These are phyloP conservation scores for Tetrahymena malaccensis DNA, from an alignment of 73 alveolate genomes.

Conservation along the genomic window DNA sequence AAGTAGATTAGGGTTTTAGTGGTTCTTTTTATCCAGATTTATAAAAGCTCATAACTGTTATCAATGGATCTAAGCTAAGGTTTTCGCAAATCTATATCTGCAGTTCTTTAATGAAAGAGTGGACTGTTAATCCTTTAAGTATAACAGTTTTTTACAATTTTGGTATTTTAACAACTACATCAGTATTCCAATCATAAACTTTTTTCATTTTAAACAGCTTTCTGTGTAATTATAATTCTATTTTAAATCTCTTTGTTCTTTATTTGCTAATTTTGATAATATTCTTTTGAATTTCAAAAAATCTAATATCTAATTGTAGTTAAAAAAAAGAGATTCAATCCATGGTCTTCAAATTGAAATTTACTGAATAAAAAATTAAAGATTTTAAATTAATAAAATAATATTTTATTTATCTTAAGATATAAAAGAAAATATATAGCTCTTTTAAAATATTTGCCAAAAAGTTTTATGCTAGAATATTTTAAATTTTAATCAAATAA, in stretches of 20 bases:
- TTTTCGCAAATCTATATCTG: neutral
- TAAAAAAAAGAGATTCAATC: neutral
- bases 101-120: neutral
- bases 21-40: neutral
- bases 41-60: neutral
- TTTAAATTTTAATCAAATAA: no score
- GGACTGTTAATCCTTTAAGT: neutral
- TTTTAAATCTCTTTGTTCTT: neutral
- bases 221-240: neutral
- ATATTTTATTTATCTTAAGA: no score
- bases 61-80: neutral
- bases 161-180: neutral
- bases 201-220: neutral
- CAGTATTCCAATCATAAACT: neutral
- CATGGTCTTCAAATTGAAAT: no score
- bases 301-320: neutral
- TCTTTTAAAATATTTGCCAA: neutral
- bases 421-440: no score
- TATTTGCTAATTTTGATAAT: neutral
- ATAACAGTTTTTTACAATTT: neutral
- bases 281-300: neutral
- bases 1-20: neutral
- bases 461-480: no score
- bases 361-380: neutral
- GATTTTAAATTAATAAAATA: no score